Base-by-base conservation (phyloP, 441 rosid species). In the Syzygium syzygioides region DNA sequence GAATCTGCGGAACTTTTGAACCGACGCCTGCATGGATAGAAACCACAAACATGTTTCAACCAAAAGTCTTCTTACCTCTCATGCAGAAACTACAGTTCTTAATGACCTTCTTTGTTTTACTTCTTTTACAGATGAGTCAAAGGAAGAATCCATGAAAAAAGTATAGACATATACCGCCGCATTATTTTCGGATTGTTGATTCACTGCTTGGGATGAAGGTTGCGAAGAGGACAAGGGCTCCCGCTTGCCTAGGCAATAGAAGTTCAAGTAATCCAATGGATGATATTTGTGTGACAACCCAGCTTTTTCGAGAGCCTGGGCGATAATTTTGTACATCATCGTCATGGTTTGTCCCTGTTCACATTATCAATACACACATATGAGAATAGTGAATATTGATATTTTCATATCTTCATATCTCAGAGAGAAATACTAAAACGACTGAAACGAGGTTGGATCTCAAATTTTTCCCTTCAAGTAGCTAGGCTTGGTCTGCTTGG, bases 171-270 rank as follows among this genome's bases (percentile, higher is more conserved):
- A 53, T 92, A 95, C 97, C 94, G 86, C 55, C 59, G 93, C 88
- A 80, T 91, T 91, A 62, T 91, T 93, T 52, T 95, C 94, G 60
- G 87, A 89, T 59, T 91, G 91, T 54, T 85, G 92, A 88, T 30
- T 87, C 57, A 7, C 8, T 55, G 85, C 14, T 45, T 80, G 88
- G 37, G 92, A 55, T 79, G 86, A 87, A 60, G 80, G 32, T 28
- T 84, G 86, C 19, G 88, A 55, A 80, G 90, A 64, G 41, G 90
- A 87, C 23, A 19, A 55, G 79, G 68, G 84, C 88, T 96, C 99
- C 45, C 98, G 92, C 87, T 94, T 96, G 9, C 98, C 98, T 9
- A 97, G 98, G 94, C 99, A 96, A 89, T 91, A 97, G 90, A 96
- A 97, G 92, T 94, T 96, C 89, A 97, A 91, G 90, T 94, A 96